Conservation (phyloP, 805 yeast species). For the Scheffersomyces ergatensis region DNA sequence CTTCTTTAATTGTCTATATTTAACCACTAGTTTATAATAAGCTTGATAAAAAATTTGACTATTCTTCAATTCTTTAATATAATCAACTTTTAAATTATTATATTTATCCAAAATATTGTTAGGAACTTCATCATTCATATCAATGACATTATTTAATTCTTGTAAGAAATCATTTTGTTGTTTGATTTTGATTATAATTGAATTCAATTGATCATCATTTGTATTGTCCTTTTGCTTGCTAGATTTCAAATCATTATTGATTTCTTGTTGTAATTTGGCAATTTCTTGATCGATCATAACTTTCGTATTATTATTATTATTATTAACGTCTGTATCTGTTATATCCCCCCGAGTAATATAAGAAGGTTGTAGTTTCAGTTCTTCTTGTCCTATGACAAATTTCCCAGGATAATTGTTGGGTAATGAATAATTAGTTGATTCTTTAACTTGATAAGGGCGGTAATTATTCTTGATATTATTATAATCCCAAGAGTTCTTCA, state of each 20-base stretch:
- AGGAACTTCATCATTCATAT: conserved; percentile 12
- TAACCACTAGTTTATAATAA: conserved; percentile 25
- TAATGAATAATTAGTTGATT: conserved; percentile 6
- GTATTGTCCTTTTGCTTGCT: neutral
- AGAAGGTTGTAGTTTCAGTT: neutral
- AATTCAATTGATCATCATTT: neutral
- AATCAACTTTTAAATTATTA: conserved; percentile 20
- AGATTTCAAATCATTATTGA: conserved; percentile 4
- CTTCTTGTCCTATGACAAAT: conserved; percentile 2
- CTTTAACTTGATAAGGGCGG: too few species aligned
- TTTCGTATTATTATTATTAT: neutral
- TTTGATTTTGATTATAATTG: conserved; percentile 2
- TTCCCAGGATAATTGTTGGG: conserved; percentile 21
- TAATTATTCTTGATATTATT: neutral
- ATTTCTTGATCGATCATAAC: conserved; percentile 4
- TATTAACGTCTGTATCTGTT: neutral
- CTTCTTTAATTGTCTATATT: conserved; percentile 21
- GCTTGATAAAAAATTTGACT: conserved; percentile 27
- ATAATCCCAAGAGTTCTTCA: neutral
- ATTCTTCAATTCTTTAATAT: conserved; percentile 24
- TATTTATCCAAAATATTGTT: conserved; percentile 14
- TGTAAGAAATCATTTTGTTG: conserved; percentile 13
- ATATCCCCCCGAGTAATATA: neutral
- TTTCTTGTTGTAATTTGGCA: conserved; percentile 5
- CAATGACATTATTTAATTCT: conserved; percentile 18